Conservation (phyloP, 345 rosid species). For the Sisymbrium altissimum region DNA sequence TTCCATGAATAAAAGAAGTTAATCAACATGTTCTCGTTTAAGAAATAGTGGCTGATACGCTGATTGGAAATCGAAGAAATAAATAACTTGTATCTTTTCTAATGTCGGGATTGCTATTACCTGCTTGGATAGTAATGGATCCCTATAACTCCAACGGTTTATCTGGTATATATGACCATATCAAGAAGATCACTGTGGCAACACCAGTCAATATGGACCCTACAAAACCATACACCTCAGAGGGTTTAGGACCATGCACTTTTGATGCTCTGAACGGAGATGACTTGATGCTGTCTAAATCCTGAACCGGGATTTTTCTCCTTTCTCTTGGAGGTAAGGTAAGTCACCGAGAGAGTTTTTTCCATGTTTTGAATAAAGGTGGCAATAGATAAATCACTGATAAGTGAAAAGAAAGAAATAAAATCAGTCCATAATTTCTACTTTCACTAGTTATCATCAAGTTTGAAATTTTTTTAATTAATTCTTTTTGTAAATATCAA, state of each 20-base stretch:
- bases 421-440: no score
- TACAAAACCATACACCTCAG: slow-evolving; percentile 88
- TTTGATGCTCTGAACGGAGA: slow-evolving; percentile 52
- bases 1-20: no score
- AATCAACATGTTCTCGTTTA: no score
- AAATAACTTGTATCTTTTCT: no score
- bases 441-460: no score
- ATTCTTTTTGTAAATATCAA: no score
- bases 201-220: slow-evolving; percentile 78
- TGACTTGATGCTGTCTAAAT: slow-evolving; percentile 39
- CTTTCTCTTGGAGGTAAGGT: slow-evolving; percentile 62
- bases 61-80: no score
- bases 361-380: slow-evolving; percentile 44
- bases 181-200: slow-evolving; percentile 69
- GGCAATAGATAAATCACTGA: no score
- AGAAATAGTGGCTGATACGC: no score
- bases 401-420: no score
- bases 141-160: slow-evolving; percentile 54
- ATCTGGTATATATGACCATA: slow-evolving; percentile 91
- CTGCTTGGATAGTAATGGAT: slow-evolving; percentile 79
- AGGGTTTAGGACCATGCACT: slow-evolving; percentile 73
- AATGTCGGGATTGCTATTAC: no score
- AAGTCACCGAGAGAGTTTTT: slow-evolving; percentile 58
- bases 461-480: no score
- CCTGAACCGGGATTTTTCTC: slow-evolving; percentile 42